Conservation (phyloP, 108 stramenopile genomes). For the Seminavis robusta region DNA sequence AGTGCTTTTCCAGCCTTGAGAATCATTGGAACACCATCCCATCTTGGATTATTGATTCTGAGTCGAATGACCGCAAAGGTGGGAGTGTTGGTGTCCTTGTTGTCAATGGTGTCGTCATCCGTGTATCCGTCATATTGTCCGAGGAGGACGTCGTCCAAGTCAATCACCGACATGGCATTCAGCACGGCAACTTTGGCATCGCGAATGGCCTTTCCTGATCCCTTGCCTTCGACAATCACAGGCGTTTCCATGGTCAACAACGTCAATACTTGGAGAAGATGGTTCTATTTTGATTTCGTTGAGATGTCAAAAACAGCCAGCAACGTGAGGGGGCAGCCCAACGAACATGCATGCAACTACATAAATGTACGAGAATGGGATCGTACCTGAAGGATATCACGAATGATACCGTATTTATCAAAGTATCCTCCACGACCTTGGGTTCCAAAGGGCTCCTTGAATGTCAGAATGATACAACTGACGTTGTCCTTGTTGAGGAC, state of each 20-base stretch:
- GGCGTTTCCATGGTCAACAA: constrained; percentile 85
- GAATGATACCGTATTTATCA: constrained; percentile 87
- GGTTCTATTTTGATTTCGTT: too few relatives aligned
- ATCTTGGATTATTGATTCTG: constrained; percentile 91
- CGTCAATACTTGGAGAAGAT: constrained; percentile 89
- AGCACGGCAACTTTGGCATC: constrained; percentile 94
- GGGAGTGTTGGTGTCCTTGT: constrained; percentile 85
- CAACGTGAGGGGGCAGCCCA: too few relatives aligned
- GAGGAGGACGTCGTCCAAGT: constrained; percentile 80
- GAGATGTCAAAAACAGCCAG: constrained; percentile 40
- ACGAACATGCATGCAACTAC: too few relatives aligned
- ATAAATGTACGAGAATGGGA: neutral
- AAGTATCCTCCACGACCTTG: constrained; percentile 88
- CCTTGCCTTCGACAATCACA: constrained; percentile 56
- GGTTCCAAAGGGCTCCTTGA: constrained; percentile 86
- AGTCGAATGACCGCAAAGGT: constrained; percentile 89
- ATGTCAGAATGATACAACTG: constrained; percentile 74
- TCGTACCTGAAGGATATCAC: constrained; percentile 60
- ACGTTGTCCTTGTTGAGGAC: constrained; percentile 79
- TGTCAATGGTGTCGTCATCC: constrained; percentile 85
- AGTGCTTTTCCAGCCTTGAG: constrained; percentile 93
- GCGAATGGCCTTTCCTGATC: constrained; percentile 81
- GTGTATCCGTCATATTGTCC: constrained; percentile 95
- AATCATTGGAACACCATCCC: constrained; percentile 97
- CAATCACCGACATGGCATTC: constrained; percentile 71